Conservation (phyloP, 2,329 filamentous ascomycete genomes). For the Elsinoe fawcettii region DNA sequence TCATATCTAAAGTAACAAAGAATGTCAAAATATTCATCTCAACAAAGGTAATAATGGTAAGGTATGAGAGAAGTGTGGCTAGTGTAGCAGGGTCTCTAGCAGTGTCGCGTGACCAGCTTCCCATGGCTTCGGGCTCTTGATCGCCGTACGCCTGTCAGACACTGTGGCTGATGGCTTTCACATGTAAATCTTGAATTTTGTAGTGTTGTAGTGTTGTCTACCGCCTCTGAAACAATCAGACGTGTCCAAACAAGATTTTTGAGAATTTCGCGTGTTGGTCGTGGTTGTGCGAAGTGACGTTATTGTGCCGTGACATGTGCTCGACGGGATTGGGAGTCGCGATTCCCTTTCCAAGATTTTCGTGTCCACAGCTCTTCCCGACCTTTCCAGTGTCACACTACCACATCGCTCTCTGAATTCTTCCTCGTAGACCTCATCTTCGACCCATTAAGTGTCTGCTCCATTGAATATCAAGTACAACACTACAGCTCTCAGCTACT, state of each 20-base stretch:
- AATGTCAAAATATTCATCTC: too few species aligned
- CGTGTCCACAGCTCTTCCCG: constrained; percentile 2
- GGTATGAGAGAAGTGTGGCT: too few species aligned
- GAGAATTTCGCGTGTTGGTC: neutral
- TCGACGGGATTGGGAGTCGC: neutral
- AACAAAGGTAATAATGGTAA: neutral
- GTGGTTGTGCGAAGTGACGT: neutral
- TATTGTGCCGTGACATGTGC: neutral
- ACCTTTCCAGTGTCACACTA: neutral
- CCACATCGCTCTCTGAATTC: neutral
- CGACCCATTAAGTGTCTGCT: neutral
- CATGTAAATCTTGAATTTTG: constrained; percentile 1
- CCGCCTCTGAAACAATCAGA: neutral
- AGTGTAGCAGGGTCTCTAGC: neutral
- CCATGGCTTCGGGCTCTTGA: neutral
- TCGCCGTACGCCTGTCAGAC: neutral
- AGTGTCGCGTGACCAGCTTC: constrained; percentile 7
- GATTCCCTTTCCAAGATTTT: constrained; percentile 13
- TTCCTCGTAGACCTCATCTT: neutral
- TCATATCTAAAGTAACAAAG: too few species aligned
- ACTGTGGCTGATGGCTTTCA: constrained; percentile 13
- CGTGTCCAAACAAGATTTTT: neutral
- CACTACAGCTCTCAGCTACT: neutral
- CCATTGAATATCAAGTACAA: neutral
- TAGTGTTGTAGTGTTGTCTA: neutral